Evolutionary conservation across 2,329 filamentous ascomycete genomes (phyloP), one percentile per base, ranked within the genome.

Genomic region (Coniochaeta ligniaria): DNA sequence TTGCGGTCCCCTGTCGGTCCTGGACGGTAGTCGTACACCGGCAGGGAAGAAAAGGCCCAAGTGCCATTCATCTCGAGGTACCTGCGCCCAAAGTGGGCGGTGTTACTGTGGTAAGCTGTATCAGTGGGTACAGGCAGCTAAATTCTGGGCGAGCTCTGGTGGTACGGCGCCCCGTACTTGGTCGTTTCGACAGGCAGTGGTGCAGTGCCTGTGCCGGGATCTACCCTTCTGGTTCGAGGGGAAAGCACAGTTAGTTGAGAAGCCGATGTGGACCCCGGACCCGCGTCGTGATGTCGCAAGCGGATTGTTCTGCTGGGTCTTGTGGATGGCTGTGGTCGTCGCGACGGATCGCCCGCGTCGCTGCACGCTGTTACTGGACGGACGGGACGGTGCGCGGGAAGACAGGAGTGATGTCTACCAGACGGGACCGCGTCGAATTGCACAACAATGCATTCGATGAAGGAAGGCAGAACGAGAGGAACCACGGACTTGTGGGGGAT

Each of bases 11-110:
- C 47, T 52, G 47, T 52, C 47, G 11, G 43, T 47, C 3, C 24
- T 52, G 47, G 22, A 31, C 47, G 24, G 16, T 36, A 36, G n/a
- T 35, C 56, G 60, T 70, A 69, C 59, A 68, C 65, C 63, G 67
- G 65, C 63, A 66, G 63, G 55, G 62, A 58, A 59, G 68, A 67
- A 14, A 66, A 62, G 24, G 67, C 68, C 66, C 66, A 70, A 62
- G 67, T 66, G 54, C 35, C 54, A 63, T 69, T 68, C 67, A 69
- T 69, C 63, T 66, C 60, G 62, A 60, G 61, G 58, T 36, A 38
- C 7, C 17, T 60, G 41, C 58, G 54, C n/a, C 61, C 47, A 50
- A 43, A 22, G 52, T 31, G 52, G 38, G 60, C 56, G 20, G 56
- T 59, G 57, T 59, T 36, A 38, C 54, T 38, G 54, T 57, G 26